Percentiles rank a stretch among this genome's conserved stretches.
phyloP scores from a whole-genome alignment of 2,329 filamentous ascomycete species.

The Ceratocystis alfenasii region DNA sequence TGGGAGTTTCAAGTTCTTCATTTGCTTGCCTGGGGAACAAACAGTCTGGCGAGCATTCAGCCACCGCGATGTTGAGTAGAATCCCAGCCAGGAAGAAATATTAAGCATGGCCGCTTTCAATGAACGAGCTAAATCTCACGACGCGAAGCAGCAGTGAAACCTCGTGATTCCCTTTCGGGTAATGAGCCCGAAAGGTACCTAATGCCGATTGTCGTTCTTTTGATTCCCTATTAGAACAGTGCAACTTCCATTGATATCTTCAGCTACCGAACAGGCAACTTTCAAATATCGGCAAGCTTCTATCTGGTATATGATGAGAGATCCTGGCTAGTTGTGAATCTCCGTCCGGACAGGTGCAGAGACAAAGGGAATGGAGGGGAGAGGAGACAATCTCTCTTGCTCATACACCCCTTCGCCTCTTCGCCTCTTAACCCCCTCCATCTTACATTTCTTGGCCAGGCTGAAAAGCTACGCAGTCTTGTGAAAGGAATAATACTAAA shows the following conservation, averaged over 20 bases:
- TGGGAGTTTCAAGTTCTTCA: not conserved
- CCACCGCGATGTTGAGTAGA: not conserved
- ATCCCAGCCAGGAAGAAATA: not conserved
- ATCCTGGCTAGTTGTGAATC: not conserved
- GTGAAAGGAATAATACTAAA: not conserved
- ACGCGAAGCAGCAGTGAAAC: not conserved
- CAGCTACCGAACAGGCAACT: constrained; percentile 3
- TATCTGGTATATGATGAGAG: constrained; percentile 1
- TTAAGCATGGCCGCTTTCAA: not conserved
- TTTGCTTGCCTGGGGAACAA: not conserved
- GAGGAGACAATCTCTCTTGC: not conserved
- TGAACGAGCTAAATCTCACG: not conserved
- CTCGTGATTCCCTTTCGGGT: not conserved
- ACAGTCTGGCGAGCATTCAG: not conserved
- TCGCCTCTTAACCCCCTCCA: not conserved
- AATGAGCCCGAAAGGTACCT: not conserved
- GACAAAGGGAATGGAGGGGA: no score
- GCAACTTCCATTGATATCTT: not conserved
- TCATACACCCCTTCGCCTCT: not conserved
- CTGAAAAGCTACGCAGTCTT: not conserved
- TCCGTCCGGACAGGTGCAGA: no score
- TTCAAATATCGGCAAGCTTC: not conserved
- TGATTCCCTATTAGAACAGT: not conserved
- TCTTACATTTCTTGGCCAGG: not conserved
- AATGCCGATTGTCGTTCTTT: not conserved